A percentile compares a stretch with the other conserved stretches of the same genome.
phyloP scores from a whole-genome alignment of 305 asterid genomes.

The Ilex paraguariensis region DNA sequence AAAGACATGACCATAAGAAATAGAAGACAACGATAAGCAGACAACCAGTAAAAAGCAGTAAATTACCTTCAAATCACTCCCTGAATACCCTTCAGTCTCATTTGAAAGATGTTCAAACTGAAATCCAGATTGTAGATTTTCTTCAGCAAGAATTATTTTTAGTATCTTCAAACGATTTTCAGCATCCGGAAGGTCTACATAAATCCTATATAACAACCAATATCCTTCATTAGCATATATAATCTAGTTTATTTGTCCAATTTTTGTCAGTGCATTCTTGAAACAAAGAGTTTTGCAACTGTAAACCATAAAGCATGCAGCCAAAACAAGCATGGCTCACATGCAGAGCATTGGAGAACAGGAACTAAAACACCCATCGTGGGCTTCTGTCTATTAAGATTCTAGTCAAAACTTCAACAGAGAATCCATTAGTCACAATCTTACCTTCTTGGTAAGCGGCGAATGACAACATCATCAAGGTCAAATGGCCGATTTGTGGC shows the following conservation, averaged over 20 bases:
- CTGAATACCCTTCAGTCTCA: slow-evolving; percentile 96
- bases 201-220: slow-evolving; percentile 54
- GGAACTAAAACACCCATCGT: too few species aligned
- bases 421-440: slow-evolving; percentile 1
- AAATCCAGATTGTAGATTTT: slow-evolving; percentile 69
- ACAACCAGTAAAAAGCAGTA: slow-evolving; percentile 15
- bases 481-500: slow-evolving; percentile 99
- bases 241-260: background rate
- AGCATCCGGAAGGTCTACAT: slow-evolving; percentile 94
- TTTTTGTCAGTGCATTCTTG: too few species aligned
- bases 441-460: slow-evolving; percentile 95
- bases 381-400: too few species aligned
- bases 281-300: too few species aligned
- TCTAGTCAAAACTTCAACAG: too few species aligned
- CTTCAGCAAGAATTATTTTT: slow-evolving; percentile 71
- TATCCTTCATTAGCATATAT: slow-evolving; percentile 9
- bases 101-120: slow-evolving; percentile 76
- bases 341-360: too few species aligned
- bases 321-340: too few species aligned
- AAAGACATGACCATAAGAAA: slow-evolving; percentile 8
- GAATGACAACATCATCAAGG: slow-evolving; percentile 99
- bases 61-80: slow-evolving; percentile 94
- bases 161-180: slow-evolving; percentile 83
- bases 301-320: too few species aligned
- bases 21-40: slow-evolving; percentile 5